Percentiles rank a stretch among this genome's conserved stretches.
These are phyloP conservation scores for Geotrichum histeridarum DNA, from an alignment of 1,139 yeast species.

Conservation along the genomic window DNA sequence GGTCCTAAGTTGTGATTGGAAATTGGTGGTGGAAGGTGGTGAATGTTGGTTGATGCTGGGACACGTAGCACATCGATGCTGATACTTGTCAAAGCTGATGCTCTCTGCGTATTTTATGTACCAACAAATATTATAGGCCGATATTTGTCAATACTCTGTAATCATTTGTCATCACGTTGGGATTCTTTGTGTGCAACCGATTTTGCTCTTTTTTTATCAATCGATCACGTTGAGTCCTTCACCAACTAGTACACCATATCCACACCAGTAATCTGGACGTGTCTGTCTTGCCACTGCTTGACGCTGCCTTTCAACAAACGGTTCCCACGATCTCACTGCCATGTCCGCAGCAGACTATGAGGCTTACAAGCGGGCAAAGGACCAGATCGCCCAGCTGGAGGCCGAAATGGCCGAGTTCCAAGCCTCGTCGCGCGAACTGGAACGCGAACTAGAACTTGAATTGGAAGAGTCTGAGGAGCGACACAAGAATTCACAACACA, in stretches of 20 bases:
- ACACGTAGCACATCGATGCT: constrained; percentile 2
- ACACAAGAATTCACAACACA: constrained; percentile 28
- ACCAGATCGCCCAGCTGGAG: constrained; percentile 37
- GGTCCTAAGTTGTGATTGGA: neutral
- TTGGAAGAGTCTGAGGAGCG: constrained; percentile 35
- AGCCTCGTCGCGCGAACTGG: constrained; percentile 37
- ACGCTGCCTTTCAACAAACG: too few relatives aligned
- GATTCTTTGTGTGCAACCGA: too few relatives aligned
- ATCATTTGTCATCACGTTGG: too few relatives aligned
- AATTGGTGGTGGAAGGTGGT: neutral
- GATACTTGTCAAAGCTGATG: too few relatives aligned
- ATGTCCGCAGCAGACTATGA: constrained; percentile 18
- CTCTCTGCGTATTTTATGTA: too few relatives aligned
- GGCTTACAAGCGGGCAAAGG: constrained; percentile 28
- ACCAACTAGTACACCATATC: too few relatives aligned
- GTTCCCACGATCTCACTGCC: neutral
- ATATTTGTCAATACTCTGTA: too few relatives aligned
- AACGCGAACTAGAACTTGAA: constrained; percentile 37
- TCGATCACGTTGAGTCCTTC: too few relatives aligned
- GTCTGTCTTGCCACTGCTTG: too few relatives aligned
- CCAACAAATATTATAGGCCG: too few relatives aligned
- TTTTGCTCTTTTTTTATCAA: too few relatives aligned
- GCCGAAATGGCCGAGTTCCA: constrained; percentile 39
- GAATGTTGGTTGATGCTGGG: constrained; percentile 1
- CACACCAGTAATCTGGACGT: too few relatives aligned